Evolutionary conservation across 225 moss, liverwort and hornwort species (phyloP).

Genomic region (Rhytidiadelphus loreus): DNA sequence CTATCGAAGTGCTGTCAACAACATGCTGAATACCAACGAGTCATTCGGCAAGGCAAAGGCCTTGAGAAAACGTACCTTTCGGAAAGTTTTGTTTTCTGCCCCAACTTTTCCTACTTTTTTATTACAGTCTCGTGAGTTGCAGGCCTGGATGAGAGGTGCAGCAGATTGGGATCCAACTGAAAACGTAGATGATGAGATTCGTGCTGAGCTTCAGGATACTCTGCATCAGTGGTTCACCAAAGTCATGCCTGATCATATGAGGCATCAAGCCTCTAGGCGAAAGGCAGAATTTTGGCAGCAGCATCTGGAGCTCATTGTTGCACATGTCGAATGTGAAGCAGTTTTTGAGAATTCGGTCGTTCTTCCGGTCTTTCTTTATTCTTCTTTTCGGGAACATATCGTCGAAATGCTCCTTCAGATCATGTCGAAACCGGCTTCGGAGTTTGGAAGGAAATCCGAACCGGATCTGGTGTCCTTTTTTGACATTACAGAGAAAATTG

Average conservation of each 20-base stretch:
- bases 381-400: conserved; percentile 4
- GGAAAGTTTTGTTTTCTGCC: conserved; percentile 18
- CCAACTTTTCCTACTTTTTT: conserved; percentile 36
- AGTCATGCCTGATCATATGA: background rate
- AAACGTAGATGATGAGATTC: conserved; percentile 14
- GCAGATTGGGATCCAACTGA: conserved; percentile 15
- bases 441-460: background rate
- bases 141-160: conserved; percentile 17
- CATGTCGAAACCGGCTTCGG: background rate
- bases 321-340: background rate
- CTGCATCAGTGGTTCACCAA: conserved; percentile 24
- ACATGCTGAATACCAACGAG: background rate
- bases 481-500: background rate
- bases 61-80: conserved; percentile 5
- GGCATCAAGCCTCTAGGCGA: background rate
- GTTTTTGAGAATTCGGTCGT: background rate
- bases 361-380: conserved; percentile 15
- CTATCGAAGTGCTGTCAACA: background rate
- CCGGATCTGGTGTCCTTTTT: conserved; percentile 5
- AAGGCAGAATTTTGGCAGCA: conserved; percentile 3
- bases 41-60: background rate
- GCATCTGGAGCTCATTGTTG: conserved; percentile 32
- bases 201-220: conserved; percentile 14
- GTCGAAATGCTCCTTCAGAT: conserved; percentile 17
- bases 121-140: background rate